Conservation (phyloP, 2,329 filamentous ascomycete species). For the Colletotrichum navitas region DNA sequence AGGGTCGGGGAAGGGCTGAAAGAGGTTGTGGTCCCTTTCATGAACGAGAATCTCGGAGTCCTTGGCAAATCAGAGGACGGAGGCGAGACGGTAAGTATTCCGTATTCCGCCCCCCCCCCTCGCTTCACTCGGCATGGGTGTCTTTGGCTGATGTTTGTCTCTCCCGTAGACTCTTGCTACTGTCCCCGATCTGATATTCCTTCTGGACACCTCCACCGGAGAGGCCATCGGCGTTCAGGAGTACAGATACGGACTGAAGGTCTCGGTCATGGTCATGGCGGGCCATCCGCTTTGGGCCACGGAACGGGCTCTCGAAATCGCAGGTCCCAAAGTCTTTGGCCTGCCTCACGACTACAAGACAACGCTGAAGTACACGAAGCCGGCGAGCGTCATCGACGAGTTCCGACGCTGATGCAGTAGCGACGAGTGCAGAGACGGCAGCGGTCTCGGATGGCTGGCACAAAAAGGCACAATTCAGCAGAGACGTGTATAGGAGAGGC, state of each 20-base stretch:
- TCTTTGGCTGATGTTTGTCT: not conserved
- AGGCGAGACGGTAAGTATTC: slow-evolving; percentile 43
- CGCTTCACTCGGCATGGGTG: not conserved
- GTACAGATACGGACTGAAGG: slow-evolving; percentile 49
- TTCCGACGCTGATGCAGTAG: slow-evolving; percentile 16
- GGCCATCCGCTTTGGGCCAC: slow-evolving; percentile 36
- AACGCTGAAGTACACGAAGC: slow-evolving; percentile 36
- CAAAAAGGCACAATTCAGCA: too few relatives aligned
- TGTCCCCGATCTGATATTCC: slow-evolving; percentile 57
- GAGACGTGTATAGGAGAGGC: not conserved
- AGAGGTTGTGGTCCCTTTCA: slow-evolving; percentile 42
- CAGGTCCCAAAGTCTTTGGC: slow-evolving; percentile 42
- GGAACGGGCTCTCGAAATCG: slow-evolving; percentile 44
- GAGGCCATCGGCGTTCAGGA: slow-evolving; percentile 55
- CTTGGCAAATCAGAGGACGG: slow-evolving; percentile 42
- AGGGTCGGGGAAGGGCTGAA: slow-evolving; percentile 47
- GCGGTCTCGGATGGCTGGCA: not conserved
- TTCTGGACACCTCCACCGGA: slow-evolving; percentile 54
- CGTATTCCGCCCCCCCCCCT: not conserved
- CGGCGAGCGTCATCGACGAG: slow-evolving; percentile 42
- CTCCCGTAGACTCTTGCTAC: slow-evolving; percentile 49
- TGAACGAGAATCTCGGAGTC: slow-evolving; percentile 43
- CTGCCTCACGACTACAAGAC: slow-evolving; percentile 41
- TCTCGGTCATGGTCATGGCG: slow-evolving; percentile 43
- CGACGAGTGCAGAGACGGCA: not conserved